Evolutionary conservation across 2,329 filamentous ascomycete species (phyloP), one percentile per base, ranked within the genome.

Genomic region (Calonectria montana): DNA sequence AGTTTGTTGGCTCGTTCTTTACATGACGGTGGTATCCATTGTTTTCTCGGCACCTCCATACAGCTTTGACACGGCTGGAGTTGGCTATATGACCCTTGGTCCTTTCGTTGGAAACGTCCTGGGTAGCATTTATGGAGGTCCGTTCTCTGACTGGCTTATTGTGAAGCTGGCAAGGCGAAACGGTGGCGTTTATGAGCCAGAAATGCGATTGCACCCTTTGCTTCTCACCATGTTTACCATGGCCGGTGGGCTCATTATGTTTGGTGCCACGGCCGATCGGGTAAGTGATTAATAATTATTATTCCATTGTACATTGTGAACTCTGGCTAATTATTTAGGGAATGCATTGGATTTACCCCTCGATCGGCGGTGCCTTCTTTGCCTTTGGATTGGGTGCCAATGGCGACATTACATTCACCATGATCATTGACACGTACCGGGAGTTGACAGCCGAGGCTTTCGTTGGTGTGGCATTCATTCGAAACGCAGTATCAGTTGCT

Each of bases 281-380:
- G 84, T 84, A 75, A 74, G 82, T 74, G 0, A 23, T 7, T 1
- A 35, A 5, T 15, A n/a, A n/a, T n/a, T n/a, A 3, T 0, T 21
- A 35, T 7, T 1, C 0, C 13, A n/a, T 1, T 18, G 8, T 2
- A 0, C 8, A 39, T 1, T 25, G 2, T 39, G 23, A 25, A 35
- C 1, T 2, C 4, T 25, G 1, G 1, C 41, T 78, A 23, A 79
- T 23, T 31, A 0, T 1, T 12, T 27, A 86, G 84, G 84, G 84
- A 2, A 83, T 85, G 83, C 84, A 85, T 43, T 86, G 83, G 83
- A 83, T 86, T 9, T 82, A 79, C 35, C 83, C 84, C 0, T 83
- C 80, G 1, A 73, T 86, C 0, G 84, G 80, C 0, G 81, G 82
- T 2, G 82, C 77, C 0, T 70, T 85, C 5, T 85, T 84, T 39